phyloP scores from a whole-genome alignment of 768 basidiomycete species.

The Daedaleopsis nitida region DNA sequence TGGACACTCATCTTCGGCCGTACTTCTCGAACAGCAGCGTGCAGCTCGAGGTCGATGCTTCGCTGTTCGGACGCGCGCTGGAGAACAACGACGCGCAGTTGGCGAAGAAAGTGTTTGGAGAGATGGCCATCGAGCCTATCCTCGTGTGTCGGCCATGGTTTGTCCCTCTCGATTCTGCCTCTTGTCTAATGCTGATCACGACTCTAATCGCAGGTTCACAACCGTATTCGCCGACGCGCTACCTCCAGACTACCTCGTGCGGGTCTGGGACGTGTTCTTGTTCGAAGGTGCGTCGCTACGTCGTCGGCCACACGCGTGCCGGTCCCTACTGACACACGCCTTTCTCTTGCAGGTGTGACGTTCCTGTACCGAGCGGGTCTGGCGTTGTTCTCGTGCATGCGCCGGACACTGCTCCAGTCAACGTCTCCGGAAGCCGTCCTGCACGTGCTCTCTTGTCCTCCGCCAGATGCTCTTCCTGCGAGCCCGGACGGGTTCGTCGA shows the following conservation, averaged over 20 bases:
- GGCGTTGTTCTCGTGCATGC: conserved; percentile 60
- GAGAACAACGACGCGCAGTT: conserved; percentile 59
- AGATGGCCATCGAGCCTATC: conserved; percentile 59
- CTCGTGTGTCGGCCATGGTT: conserved; percentile 69
- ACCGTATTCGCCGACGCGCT: conserved; percentile 69
- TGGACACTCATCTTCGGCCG: conserved; percentile 80
- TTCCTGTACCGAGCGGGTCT: conserved; percentile 77
- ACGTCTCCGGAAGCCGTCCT: conserved; percentile 50
- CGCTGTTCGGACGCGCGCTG: conserved; percentile 69
- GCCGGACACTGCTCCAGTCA: conserved; percentile 58
- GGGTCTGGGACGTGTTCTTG: conserved; percentile 84
- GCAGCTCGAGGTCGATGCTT: conserved; percentile 77
- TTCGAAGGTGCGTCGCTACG: conserved; percentile 61
- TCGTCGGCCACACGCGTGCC: not conserved
- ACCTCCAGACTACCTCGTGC: conserved; percentile 63
- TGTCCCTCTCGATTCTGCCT: conserved; percentile 15
- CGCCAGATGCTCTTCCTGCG: conserved; percentile 54
- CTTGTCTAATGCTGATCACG: not conserved
- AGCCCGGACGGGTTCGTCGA: conserved; percentile 63
- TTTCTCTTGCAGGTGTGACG: conserved; percentile 53
- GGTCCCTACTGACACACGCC: not conserved
- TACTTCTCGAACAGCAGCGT: conserved; percentile 65
- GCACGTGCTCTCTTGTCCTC: conserved; percentile 51
- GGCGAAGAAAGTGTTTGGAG: conserved; percentile 68
- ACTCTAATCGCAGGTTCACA: conserved; percentile 56